Conservation (phyloP, 2,329 filamentous ascomycete species). For the Aspergillus caelatus region DNA sequence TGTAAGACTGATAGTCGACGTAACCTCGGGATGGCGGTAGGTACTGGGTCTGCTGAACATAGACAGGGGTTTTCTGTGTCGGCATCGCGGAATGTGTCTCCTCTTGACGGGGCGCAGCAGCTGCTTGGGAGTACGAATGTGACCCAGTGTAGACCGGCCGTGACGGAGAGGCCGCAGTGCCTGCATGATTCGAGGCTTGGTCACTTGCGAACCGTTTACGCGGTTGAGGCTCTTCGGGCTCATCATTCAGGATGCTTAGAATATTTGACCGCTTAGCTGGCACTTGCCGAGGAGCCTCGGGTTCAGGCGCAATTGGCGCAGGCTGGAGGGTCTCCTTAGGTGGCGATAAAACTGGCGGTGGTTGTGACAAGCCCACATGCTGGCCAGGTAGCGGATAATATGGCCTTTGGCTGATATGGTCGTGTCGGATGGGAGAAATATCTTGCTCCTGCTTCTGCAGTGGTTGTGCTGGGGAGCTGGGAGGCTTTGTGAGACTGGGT, state of each 20-base stretch:
- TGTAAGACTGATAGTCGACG: conserved; percentile 37
- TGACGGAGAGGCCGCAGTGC: conserved; percentile 24
- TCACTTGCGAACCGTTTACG: conserved; percentile 50
- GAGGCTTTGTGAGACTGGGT: conserved; percentile 36
- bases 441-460: conserved; percentile 36
- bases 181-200: conserved; percentile 23
- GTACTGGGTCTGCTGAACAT: conserved; percentile 32
- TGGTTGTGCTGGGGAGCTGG: conserved; percentile 37
- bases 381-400: conserved; percentile 35
- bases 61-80: conserved; percentile 29
- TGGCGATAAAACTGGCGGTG: conserved; percentile 35
- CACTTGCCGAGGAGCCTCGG: conserved; percentile 44
- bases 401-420: conserved; percentile 37
- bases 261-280: conserved; percentile 54
- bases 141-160: conserved; percentile 31
- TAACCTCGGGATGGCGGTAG: conserved; percentile 34
- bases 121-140: conserved; percentile 26
- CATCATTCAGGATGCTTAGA: conserved; percentile 53
- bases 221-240: conserved; percentile 50
- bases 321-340: conserved; percentile 40
- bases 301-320: conserved; percentile 33
- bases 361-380: conserved; percentile 30
- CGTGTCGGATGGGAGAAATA: conserved; percentile 38
- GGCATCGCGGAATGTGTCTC: conserved; percentile 22
- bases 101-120: conserved; percentile 28